Conservation (phyloP, 208 protist species). For the Herpetomonas tarakana region DNA sequence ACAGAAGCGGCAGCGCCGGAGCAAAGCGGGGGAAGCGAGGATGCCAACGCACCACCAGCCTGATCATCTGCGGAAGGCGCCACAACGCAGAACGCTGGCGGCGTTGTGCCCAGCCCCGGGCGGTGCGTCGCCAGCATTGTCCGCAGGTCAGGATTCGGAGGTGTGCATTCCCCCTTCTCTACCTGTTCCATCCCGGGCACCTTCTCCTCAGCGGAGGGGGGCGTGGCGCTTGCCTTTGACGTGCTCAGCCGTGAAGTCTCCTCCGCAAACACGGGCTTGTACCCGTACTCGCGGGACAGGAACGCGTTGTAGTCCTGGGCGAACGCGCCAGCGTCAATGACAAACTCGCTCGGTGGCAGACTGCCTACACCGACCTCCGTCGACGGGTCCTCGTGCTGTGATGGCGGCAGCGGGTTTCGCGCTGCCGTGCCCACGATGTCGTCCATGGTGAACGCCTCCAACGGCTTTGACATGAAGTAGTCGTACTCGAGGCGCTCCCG, state of each 20-base stretch:
- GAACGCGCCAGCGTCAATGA: constrained; percentile 79
- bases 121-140: constrained; percentile 26
- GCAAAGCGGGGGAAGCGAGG: neutral
- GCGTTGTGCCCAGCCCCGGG: constrained; percentile 29
- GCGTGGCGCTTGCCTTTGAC: too few species aligned
- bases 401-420: neutral
- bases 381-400: neutral
- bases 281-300: constrained; percentile 74
- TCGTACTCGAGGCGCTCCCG: constrained; percentile 19
- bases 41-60: too few species aligned
- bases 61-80: too few species aligned
- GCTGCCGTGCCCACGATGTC: constrained; percentile 25
- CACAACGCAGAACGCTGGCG: constrained; percentile 25
- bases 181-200: neutral
- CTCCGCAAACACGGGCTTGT: constrained; percentile 51
- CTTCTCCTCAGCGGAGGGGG: neutral
- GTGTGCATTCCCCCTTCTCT: neutral
- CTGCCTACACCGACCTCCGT: constrained; percentile 4
- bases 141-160: neutral
- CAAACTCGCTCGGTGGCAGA: constrained; percentile 19
- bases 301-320: constrained; percentile 67
- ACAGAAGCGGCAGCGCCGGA: too few species aligned
- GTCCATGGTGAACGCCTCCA: constrained; percentile 46
- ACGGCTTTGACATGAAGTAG: constrained; percentile 29
- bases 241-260: too few species aligned